Evolutionary conservation across 2,329 filamentous ascomycete genomes (phyloP), one percentile per base, ranked within the genome.

Genomic region (Trichophyton mentagrophytes): DNA sequence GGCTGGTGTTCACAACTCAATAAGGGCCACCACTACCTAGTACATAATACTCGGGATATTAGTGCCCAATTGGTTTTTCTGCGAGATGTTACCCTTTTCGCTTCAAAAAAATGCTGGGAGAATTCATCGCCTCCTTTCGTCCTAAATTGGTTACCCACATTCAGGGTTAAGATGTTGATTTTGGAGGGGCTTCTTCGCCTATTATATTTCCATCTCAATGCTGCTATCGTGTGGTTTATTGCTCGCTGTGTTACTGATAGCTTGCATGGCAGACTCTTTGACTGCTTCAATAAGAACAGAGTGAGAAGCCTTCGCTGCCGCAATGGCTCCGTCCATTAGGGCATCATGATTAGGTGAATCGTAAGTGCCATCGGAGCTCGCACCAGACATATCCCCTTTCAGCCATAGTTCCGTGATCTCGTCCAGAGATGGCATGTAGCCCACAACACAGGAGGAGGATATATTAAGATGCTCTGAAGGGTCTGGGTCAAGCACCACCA

Each of bases 331-430:
- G 66, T 87, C 83, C 36, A 86, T 77, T 58, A 88, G 71, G 17
- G 77, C 72, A 62, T 85, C 82, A 67, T 76, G 70, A 4, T 67
- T 67, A 3, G 49, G 74, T 9, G 20, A 42, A 72, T 59, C 67
- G 68, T 57, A 74, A 77, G 65, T 71, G 73, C 60, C 30, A 66
- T 66, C 49, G 67, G 65, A 25, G 44, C 67, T 65, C 11, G 64
- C 67, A 60, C 67, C 70, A 2, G 74, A 74, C 58, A 78, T 74
- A 69, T 85, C 80, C 17, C 93, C 92, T 76, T 91, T 96, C 69
- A 95, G 83, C 93, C 93, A 99, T 17, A 97, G 74, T 70, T 96
- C 91, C 7, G 92, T 96, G 58, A 97, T 85, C 73, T 99, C 93
- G 67, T 97, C 92, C 64, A 91, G 81, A 22, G 80, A 82, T 58